Conservation (phyloP, 768 basidiomycete species). For the Antrodiella citrinella region DNA sequence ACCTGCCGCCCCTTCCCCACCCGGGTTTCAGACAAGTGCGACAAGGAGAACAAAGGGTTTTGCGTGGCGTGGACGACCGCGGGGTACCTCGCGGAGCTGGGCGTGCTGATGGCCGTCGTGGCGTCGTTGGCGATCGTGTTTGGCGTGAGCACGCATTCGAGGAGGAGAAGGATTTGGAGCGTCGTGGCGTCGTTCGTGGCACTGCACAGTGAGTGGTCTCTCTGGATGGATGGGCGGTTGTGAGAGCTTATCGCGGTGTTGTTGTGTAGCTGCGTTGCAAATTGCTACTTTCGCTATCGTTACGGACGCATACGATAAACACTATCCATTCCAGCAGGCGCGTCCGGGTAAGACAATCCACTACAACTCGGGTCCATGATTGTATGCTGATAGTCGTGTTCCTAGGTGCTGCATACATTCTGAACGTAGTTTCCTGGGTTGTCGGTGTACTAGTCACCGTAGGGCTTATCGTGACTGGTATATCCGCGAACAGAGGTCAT, state of each 20-base stretch:
- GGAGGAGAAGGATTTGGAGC: conserved; percentile 70
- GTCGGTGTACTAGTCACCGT: conserved; percentile 40
- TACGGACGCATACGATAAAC: conserved; percentile 49
- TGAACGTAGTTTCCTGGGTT: conserved; percentile 58
- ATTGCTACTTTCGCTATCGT: conserved; percentile 56
- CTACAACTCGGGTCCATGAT: neutral
- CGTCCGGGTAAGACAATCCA: conserved; percentile 43
- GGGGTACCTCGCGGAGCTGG: conserved; percentile 55
- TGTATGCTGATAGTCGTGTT: neutral
- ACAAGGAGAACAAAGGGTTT: conserved; percentile 46
- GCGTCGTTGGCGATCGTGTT: conserved; percentile 53
- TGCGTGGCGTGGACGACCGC: conserved; percentile 70
- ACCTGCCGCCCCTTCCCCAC: conserved; percentile 62
- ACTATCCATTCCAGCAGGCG: conserved; percentile 47
- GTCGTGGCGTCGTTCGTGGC: conserved; percentile 58
- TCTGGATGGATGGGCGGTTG: neutral
- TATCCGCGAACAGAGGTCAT: conserved; percentile 52
- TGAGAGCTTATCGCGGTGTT: neutral
- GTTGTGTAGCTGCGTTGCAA: conserved; percentile 45
- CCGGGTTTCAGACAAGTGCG: conserved; percentile 37
- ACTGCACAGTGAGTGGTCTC: conserved; percentile 41
- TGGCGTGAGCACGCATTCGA: conserved; percentile 65
- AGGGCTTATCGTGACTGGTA: conserved; percentile 54
- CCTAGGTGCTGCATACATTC: conserved; percentile 51
- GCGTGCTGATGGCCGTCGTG: conserved; percentile 53